Evolutionary conservation across 2,329 filamentous ascomycete species (phyloP).

Genomic region (Cladosporium sp.): DNA sequence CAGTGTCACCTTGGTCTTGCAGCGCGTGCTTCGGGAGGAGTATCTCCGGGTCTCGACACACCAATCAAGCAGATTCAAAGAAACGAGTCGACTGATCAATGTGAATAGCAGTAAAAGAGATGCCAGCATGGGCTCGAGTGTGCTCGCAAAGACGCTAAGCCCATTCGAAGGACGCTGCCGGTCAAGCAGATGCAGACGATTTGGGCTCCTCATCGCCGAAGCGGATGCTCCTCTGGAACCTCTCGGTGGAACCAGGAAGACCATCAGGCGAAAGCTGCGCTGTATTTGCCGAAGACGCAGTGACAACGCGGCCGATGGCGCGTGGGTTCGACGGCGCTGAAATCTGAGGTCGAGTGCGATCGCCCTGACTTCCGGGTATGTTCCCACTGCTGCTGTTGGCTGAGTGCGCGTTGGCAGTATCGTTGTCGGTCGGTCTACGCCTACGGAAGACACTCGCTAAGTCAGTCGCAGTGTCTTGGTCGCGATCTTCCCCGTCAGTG

Average conservation of each 20-base stretch:
- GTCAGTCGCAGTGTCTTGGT: not conserved
- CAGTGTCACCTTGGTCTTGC: no score
- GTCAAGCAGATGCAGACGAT: not conserved
- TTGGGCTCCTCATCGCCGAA: conserved; percentile 33
- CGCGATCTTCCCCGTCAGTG: conserved; percentile 22
- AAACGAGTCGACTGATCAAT: no score
- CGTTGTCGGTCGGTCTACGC: conserved; percentile 16
- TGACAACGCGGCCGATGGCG: conserved; percentile 6
- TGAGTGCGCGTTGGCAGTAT: not conserved
- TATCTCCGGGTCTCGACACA: no score
- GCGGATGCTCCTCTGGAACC: conserved; percentile 36
- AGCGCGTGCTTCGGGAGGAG: no score
- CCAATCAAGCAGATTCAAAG: no score
- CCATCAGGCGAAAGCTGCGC: not conserved
- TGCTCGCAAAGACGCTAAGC: not conserved
- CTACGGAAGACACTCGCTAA: conserved; percentile 15
- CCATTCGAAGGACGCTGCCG: not conserved
- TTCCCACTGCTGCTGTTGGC: not conserved
- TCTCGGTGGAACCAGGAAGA: not conserved
- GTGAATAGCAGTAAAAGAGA: not conserved
- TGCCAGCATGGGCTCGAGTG: not conserved
- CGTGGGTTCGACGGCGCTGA: not conserved
- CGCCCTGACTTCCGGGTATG: not conserved
- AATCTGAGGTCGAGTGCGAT: not conserved
- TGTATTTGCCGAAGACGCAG: no score